Percentiles rank a stretch among this genome's conserved stretches.
Conservation (phyloP, 169 alveolate genomes). For the Pseudocohnilembus persalinus region DNA sequence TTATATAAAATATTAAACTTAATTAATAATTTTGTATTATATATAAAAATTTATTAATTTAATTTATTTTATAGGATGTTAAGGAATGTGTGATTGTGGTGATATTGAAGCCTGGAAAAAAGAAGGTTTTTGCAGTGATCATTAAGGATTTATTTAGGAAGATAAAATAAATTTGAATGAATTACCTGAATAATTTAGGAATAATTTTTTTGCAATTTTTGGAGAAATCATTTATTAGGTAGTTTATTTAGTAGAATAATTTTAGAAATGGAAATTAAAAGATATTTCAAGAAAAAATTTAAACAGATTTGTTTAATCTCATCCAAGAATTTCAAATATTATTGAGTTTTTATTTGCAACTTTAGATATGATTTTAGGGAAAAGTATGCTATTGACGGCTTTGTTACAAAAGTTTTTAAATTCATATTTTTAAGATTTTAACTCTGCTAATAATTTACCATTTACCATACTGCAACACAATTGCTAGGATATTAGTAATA, state of each 20-base stretch:
- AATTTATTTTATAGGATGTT: constrained; percentile 31
- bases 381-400: not conserved
- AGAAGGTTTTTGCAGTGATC: constrained; percentile 63
- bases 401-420: not conserved
- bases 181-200: not conserved
- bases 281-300: not conserved
- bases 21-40: not conserved
- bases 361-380: not conserved
- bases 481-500: not conserved
- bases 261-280: not conserved
- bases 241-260: not conserved
- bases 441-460: not conserved
- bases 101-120: constrained; percentile 67
- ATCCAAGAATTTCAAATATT: not conserved
- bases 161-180: not conserved
- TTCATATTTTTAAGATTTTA: too few relatives aligned
- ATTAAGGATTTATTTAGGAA: constrained; percentile 39
- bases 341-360: not conserved
- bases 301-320: not conserved
- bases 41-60: too few relatives aligned
- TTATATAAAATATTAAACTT: too few relatives aligned
- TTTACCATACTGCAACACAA: too few relatives aligned
- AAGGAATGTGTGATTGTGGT: constrained; percentile 74
- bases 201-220: not conserved
- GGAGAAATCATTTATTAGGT: not conserved